Conservation (phyloP, 176 grass and related monocot genomes). For the Metroxylon sagu region DNA sequence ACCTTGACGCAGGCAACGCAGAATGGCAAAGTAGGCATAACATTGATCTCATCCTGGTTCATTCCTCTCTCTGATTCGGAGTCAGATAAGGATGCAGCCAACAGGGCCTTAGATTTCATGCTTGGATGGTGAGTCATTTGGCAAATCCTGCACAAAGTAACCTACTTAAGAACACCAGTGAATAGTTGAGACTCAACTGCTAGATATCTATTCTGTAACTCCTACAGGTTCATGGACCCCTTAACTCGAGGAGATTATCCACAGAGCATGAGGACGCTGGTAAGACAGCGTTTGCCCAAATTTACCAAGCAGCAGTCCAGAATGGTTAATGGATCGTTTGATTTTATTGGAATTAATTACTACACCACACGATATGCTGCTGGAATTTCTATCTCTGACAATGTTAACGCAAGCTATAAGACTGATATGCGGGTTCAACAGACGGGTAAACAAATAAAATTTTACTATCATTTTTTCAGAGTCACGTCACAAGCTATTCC, state of each 20-base stretch:
- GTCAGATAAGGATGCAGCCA: constrained; percentile 44
- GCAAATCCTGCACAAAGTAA: background rate
- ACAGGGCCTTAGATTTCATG: constrained; percentile 77
- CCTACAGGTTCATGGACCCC: constrained; percentile 78
- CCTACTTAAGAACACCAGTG: too few relatives aligned
- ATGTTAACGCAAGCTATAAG: constrained; percentile 43
- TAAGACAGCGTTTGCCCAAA: constrained; percentile 56
- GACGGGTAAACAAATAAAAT: constrained; percentile 27
- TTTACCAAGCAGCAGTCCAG: constrained; percentile 68
- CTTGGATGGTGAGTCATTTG: constrained; percentile 72
- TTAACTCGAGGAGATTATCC: constrained; percentile 67
- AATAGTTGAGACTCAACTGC: too few relatives aligned
- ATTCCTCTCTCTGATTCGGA: constrained; percentile 57
- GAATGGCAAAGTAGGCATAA: constrained; percentile 78
- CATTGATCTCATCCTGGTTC: constrained; percentile 63
- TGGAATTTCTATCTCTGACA: constrained; percentile 14
- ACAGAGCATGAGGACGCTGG: constrained; percentile 44
- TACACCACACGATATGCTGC: constrained; percentile 65
- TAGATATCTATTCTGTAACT: background rate
- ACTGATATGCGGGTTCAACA: constrained; percentile 46
- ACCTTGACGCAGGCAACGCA: constrained; percentile 27
- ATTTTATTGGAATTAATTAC: constrained; percentile 90
- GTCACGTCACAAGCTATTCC: background rate
- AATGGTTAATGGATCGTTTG: constrained; percentile 62
- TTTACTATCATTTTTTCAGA: background rate